Evolutionary conservation across 495 filamentous ascomycete genomes (phyloP).

Genomic region (Physcia stellaris): DNA sequence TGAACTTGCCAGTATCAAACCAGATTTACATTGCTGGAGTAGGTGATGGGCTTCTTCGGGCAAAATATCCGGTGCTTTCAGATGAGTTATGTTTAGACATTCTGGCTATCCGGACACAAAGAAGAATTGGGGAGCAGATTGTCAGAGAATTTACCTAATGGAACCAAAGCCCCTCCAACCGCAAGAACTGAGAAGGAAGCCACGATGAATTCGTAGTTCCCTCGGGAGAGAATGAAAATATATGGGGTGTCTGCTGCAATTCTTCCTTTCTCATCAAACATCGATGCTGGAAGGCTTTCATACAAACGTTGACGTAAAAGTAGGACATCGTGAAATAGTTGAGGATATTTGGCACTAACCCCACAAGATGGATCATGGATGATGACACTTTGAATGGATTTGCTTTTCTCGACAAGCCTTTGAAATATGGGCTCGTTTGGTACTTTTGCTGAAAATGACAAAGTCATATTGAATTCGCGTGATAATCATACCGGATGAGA

Average conservation of each 20-base stretch:
- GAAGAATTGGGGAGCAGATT: no score
- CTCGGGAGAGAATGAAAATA: neutral
- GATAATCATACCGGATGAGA: neutral
- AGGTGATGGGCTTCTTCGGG: neutral
- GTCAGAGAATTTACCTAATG: conserved; percentile 5
- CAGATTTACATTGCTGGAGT: neutral
- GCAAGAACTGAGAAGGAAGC: conserved; percentile 1
- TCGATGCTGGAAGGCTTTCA: neutral
- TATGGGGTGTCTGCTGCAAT: neutral
- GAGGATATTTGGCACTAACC: neutral
- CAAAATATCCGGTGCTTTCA: neutral
- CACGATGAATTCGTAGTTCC: conserved; percentile 7
- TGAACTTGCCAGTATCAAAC: neutral
- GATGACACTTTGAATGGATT: neutral
- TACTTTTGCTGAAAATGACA: neutral
- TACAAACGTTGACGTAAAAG: neutral
- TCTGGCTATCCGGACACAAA: no score
- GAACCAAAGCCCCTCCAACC: conserved; percentile 4
- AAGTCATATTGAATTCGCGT: neutral
- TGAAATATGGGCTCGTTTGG: conserved; percentile 4
- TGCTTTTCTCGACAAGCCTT: neutral
- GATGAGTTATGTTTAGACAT: neutral
- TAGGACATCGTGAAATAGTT: conserved; percentile 1
- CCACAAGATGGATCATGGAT: conserved; percentile 4
- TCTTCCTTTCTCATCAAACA: neutral